Evolutionary conservation across 495 filamentous ascomycete species (phyloP).

Genomic region (Lasiosphaeria miniovina): DNA sequence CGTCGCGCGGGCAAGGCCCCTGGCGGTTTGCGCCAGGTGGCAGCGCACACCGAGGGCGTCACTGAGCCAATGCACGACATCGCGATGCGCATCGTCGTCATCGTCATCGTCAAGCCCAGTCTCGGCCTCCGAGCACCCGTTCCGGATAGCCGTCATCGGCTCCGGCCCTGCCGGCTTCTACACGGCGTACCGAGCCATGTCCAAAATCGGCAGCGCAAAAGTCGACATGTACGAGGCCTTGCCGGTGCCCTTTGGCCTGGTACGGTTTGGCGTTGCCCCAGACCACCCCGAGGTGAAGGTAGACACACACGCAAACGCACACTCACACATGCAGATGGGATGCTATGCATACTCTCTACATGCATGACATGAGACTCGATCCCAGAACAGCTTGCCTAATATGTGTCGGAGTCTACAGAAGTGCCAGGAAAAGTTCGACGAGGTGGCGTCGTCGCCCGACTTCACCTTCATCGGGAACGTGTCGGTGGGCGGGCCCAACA

Average conservation of each 20-base stretch:
- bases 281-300: constrained; percentile 99
- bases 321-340: neutral
- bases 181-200: constrained; percentile 78
- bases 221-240: constrained; percentile 97
- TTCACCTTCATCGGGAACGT: constrained; percentile 95
- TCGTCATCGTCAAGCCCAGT: constrained; percentile 19
- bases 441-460: constrained; percentile 73
- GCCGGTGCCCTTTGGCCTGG: constrained; percentile 88
- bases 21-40: neutral
- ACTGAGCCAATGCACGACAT: neutral
- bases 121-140: constrained; percentile 46
- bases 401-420: constrained; percentile 54
- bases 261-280: constrained; percentile 90
- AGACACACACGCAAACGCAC: constrained; percentile 18
- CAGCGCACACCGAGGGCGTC: neutral
- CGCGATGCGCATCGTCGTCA: constrained; percentile 4
- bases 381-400: constrained; percentile 1
- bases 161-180: constrained; percentile 98
- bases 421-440: constrained; percentile 87
- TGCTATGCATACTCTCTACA: neutral
- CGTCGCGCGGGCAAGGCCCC: constrained; percentile 5
- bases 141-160: constrained; percentile 84
- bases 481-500: constrained; percentile 60
- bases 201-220: constrained; percentile 63
- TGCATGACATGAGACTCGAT: too few relatives aligned